A percentile compares a stretch with the other conserved stretches of the same genome.
Evolutionary conservation across 2,329 filamentous ascomycete genomes (phyloP).

Genomic region (Byssoonygena ceratinophila): DNA sequence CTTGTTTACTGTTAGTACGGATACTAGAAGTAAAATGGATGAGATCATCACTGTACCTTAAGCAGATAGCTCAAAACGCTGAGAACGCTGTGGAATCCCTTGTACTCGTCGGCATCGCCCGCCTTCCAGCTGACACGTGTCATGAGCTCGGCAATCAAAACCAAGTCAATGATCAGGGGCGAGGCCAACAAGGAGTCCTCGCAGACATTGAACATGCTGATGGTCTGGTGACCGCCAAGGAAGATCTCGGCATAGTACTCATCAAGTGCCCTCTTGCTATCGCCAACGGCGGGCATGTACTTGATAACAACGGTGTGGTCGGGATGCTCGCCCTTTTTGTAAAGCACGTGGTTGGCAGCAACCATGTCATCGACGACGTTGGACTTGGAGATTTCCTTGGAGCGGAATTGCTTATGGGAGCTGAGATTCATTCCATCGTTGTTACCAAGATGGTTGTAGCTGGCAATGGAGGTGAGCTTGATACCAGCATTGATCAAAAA

Average conservation of each 20-base stretch:
- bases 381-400: slow-evolving; percentile 98
- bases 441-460: slow-evolving; percentile 99
- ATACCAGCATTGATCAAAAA: slow-evolving; percentile 98
- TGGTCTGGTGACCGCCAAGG: slow-evolving; percentile 95
- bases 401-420: slow-evolving; percentile 96
- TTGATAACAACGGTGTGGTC: slow-evolving; percentile 99
- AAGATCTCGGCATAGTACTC: slow-evolving; percentile 99
- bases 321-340: slow-evolving; percentile 84
- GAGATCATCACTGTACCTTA: slow-evolving; percentile 39
- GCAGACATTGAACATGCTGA: slow-evolving; percentile 96
- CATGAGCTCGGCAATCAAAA: slow-evolving; percentile 93
- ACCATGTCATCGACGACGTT: slow-evolving; percentile 99
- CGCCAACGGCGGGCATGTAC: slow-evolving; percentile 98
- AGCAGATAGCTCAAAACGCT: slow-evolving; percentile 99
- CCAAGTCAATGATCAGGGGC: slow-evolving; percentile 92
- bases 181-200: slow-evolving; percentile 95
- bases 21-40: background rate
- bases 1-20: slow-evolving; percentile 33
- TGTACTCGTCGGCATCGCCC: slow-evolving; percentile 57
- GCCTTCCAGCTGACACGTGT: slow-evolving; percentile 90
- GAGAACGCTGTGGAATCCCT: slow-evolving; percentile 92
- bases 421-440: slow-evolving; percentile 98
- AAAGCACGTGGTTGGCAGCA: slow-evolving; percentile 82
- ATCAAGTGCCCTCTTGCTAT: slow-evolving; percentile 97
- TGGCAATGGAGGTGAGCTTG: slow-evolving; percentile 95